A percentile compares a stretch with the other conserved stretches of the same genome.
Evolutionary conservation across 208 protist genomes (phyloP).

Genomic region (Trypanosoma lewisi): DNA sequence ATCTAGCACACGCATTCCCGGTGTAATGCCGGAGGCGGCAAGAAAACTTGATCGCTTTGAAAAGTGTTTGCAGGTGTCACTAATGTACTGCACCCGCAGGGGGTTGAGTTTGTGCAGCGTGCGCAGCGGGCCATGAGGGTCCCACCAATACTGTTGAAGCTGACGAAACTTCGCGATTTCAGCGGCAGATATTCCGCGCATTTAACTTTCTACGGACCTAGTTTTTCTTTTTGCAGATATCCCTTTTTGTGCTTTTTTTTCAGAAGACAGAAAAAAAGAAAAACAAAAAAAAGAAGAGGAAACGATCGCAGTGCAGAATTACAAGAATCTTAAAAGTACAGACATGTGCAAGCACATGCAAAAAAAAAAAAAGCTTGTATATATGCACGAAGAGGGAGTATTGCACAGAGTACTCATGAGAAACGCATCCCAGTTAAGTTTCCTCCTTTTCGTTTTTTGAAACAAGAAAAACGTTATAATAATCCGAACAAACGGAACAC

Average conservation of each 20-base stretch:
- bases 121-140: constrained; percentile 80
- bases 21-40: constrained; percentile 25
- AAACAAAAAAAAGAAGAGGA: constrained; percentile 17
- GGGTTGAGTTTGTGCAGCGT: constrained; percentile 93
- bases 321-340: constrained; percentile 2
- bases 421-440: too few relatives aligned
- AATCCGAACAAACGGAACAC: too few relatives aligned
- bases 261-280: background rate
- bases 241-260: too few relatives aligned
- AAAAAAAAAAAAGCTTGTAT: too few relatives aligned
- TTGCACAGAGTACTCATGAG: too few relatives aligned
- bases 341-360: too few relatives aligned
- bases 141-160: constrained; percentile 85
- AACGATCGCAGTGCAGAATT: constrained; percentile 7
- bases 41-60: constrained; percentile 16
- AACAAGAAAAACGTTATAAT: too few relatives aligned
- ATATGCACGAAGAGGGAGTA: too few relatives aligned
- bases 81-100: constrained; percentile 83
- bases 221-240: background rate
- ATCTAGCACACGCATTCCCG: constrained; percentile 75
- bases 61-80: constrained; percentile 39
- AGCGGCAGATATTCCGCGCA: constrained; percentile 40
- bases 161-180: constrained; percentile 81
- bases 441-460: too few relatives aligned
- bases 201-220: too few relatives aligned